Conservation (phyloP, 2,329 filamentous ascomycete genomes). For the Metarhizium guizhouense region DNA sequence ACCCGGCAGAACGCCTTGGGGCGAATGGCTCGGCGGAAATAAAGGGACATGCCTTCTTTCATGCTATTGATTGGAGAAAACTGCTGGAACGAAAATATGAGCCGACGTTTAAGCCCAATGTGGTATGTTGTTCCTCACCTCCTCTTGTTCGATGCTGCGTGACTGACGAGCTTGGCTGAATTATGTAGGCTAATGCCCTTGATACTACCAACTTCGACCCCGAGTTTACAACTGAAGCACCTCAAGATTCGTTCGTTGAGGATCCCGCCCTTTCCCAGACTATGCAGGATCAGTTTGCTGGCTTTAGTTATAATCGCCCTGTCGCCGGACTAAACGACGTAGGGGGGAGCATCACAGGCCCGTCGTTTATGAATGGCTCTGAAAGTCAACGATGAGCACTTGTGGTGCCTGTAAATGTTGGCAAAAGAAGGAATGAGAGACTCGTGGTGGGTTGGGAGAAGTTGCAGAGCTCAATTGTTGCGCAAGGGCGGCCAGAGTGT, state of each 20-base stretch:
- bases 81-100: constrained; percentile 95
- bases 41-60: constrained; percentile 98
- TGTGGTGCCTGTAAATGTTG: too few relatives aligned
- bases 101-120: constrained; percentile 92
- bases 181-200: not conserved
- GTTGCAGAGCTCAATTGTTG: too few relatives aligned
- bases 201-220: constrained; percentile 77
- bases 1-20: constrained; percentile 81
- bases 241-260: constrained; percentile 87
- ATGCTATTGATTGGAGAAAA: constrained; percentile 97
- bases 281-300: constrained; percentile 90
- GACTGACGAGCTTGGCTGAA: not conserved
- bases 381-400: too few relatives aligned
- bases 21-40: constrained; percentile 94
- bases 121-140: constrained; percentile 57
- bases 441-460: too few relatives aligned
- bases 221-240: constrained; percentile 83
- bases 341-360: constrained; percentile 87
- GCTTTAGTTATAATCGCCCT: constrained; percentile 94
- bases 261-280: constrained; percentile 82
- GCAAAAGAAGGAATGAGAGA: too few relatives aligned
- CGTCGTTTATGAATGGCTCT: constrained; percentile 45
- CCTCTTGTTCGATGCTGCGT: not conserved
- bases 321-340: constrained; percentile 88
- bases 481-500: too few relatives aligned